Percentiles rank a stretch among this genome's conserved stretches.
Evolutionary conservation across 2,329 filamentous ascomycete genomes (phyloP).

Genomic region (Xylaria sp.): DNA sequence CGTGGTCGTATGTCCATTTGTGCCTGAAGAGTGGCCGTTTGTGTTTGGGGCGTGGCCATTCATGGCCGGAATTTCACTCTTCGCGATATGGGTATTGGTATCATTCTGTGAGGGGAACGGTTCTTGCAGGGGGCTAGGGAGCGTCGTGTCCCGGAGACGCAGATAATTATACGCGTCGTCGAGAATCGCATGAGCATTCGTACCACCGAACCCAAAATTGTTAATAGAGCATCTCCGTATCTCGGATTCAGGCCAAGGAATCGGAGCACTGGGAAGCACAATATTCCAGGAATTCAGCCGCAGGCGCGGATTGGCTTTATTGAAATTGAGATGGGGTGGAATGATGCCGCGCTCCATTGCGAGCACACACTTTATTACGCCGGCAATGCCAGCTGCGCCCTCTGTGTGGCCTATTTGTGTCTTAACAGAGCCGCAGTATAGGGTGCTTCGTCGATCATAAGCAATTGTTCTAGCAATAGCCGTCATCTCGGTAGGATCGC

Average conservation of each 20-base stretch:
- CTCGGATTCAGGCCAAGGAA: slow-evolving; percentile 13
- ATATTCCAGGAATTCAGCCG: slow-evolving; percentile 42
- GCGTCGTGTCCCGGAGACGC: slow-evolving; percentile 7
- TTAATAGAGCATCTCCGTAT: slow-evolving; percentile 19
- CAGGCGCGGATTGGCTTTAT: slow-evolving; percentile 44
- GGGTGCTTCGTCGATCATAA: slow-evolving; percentile 35
- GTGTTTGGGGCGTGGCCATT: neutral
- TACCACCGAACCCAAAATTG: slow-evolving; percentile 25
- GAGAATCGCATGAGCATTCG: slow-evolving; percentile 22
- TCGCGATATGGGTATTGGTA: neutral
- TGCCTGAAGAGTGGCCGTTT: too few relatives aligned
- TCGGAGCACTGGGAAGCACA: slow-evolving; percentile 29
- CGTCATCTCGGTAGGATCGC: slow-evolving; percentile 55
- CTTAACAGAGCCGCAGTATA: slow-evolving; percentile 44
- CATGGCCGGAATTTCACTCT: slow-evolving; percentile 28
- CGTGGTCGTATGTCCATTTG: too few relatives aligned
- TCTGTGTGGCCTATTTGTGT: slow-evolving; percentile 45
- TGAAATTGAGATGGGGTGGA: slow-evolving; percentile 46
- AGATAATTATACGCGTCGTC: slow-evolving; percentile 26
- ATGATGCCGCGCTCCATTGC: slow-evolving; percentile 48
- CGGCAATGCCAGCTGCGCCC: slow-evolving; percentile 44
- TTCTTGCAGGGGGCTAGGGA: neutral
- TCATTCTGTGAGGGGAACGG: slow-evolving; percentile 17
- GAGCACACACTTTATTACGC: slow-evolving; percentile 48
- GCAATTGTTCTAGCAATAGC: slow-evolving; percentile 50